A percentile compares a stretch with the other conserved stretches of the same genome.
Evolutionary conservation across 2,329 filamentous ascomycete genomes (phyloP).

Genomic region (Lojkania enalia): DNA sequence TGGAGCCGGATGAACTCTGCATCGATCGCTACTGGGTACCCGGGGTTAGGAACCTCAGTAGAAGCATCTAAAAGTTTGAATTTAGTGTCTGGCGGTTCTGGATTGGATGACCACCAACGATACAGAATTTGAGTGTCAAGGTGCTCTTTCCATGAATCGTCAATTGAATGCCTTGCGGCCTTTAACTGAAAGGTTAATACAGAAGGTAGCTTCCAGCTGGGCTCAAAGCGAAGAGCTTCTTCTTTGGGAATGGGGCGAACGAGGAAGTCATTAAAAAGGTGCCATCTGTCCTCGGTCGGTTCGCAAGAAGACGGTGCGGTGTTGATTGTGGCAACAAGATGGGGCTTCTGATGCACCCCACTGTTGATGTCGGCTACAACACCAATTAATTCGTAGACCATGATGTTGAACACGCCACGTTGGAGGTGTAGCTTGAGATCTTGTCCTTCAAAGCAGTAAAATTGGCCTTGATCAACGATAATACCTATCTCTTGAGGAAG

Average conservation of each 20-base stretch:
- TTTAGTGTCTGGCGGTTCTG: conserved; percentile 53
- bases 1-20: conserved; percentile 95
- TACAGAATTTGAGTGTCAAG: conserved; percentile 87
- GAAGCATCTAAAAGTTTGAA: conserved; percentile 62
- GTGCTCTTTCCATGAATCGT: conserved; percentile 81
- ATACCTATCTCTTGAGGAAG: conserved; percentile 92
- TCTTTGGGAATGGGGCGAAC: conserved; percentile 78
- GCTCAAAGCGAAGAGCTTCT: conserved; percentile 87
- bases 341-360: conserved; percentile 81
- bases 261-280: conserved; percentile 96
- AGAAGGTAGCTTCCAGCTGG: conserved; percentile 89
- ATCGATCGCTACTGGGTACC: conserved; percentile 84
- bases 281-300: conserved; percentile 73
- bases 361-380: conserved; percentile 88
- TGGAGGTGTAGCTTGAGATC: conserved; percentile 81
- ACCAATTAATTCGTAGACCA: conserved; percentile 89
- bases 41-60: conserved; percentile 68
- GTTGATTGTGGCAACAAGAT: conserved; percentile 90
- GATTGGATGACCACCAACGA: conserved; percentile 62
- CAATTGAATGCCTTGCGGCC: conserved; percentile 76
- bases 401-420: conserved; percentile 76
- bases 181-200: conserved; percentile 87
- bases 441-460: conserved; percentile 92
- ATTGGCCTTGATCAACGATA: conserved; percentile 85
- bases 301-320: conserved; percentile 69